Base-by-base conservation (phyloP, 2,329 filamentous ascomycete genomes). In the Fusarium staphyleae region DNA sequence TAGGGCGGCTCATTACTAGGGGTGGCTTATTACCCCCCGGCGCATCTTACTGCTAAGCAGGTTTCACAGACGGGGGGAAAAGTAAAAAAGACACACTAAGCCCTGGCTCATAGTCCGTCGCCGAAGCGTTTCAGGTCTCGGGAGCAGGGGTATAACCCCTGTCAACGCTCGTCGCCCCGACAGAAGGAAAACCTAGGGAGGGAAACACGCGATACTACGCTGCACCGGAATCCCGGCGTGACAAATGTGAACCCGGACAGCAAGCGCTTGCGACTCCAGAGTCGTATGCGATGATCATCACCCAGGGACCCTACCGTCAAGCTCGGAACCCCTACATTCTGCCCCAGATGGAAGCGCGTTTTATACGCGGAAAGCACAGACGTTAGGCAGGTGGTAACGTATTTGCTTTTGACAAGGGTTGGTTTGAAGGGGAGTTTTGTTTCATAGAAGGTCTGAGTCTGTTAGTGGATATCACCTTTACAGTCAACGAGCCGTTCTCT, bases 91-190 rank as follows among this genome's bases (percentile, higher is more conserved):
- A 43, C 49, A 54, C 57, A 43, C 57, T 62, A 58, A 52, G 42
- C 58, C 55, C 54, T 48, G 41, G 54, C 40, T 61, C 37, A 50
- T 33, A 46, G 45, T 43, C 58, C 57, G 54, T 59, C 63, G 55
- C 61, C 62, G 63, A 60, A 44, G 48, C 63, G 63, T 66, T 65
- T 66, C 63, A 66, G 63, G 63, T 66, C 42, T 66, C 63, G 63
- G 63, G 50, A 66, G 60, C 60, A 51, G 51, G 50, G 49, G 42
- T 22, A 40, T 50, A 48, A 16, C 32, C 14, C 52, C 30, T 60
- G 45, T 40, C 47, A 51, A 55, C 33, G 37, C 33, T 48, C 29
- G 24, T 54, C 36, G 40, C 48, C 46, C 44, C 32, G 40, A 43
- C 49, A 54, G 52, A 50, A 61, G 52, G 32, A 61, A 61, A 57